These are phyloP conservation scores for Hypoxylon sp. DNA, from an alignment of 2,329 filamentous ascomycete species.

Conservation along the genomic window DNA sequence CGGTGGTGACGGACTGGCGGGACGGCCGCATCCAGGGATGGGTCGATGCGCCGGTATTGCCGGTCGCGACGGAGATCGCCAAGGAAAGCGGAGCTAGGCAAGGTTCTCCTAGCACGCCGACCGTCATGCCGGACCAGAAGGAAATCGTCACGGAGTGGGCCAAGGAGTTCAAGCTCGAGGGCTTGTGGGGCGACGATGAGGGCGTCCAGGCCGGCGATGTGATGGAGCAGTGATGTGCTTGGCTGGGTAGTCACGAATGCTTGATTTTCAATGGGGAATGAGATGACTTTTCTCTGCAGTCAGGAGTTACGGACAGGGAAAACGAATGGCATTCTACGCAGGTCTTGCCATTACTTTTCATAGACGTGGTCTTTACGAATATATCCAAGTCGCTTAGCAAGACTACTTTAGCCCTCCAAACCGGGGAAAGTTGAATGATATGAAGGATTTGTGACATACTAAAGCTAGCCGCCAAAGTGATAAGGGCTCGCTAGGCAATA, in stretches of 20 bases:
- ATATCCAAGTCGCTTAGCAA: neutral
- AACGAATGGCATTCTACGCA: neutral
- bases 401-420: too few species aligned
- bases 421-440: too few species aligned
- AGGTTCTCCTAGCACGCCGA: conserved; percentile 1
- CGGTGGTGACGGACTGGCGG: conserved; percentile 95
- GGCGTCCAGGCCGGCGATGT: conserved; percentile 50
- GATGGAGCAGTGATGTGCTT: conserved; percentile 58
- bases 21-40: conserved; percentile 95
- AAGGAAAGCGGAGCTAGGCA: conserved; percentile 8
- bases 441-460: too few species aligned
- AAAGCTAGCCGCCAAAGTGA: too few species aligned
- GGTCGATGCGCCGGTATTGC: conserved; percentile 77
- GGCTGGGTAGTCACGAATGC: neutral
- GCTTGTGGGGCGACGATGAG: conserved; percentile 79
- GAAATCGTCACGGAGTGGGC: conserved; percentile 83
- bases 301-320: conserved; percentile 2
- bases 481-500: too few species aligned
- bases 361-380: neutral
- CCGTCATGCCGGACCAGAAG: conserved; percentile 63
- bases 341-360: neutral
- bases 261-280: neutral
- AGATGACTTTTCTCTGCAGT: neutral
- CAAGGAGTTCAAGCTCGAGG: conserved; percentile 93
- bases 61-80: conserved; percentile 54